These are phyloP conservation scores for Parietichytrium sp. DNA, from an alignment of 108 stramenopile species.

Conservation along the genomic window DNA sequence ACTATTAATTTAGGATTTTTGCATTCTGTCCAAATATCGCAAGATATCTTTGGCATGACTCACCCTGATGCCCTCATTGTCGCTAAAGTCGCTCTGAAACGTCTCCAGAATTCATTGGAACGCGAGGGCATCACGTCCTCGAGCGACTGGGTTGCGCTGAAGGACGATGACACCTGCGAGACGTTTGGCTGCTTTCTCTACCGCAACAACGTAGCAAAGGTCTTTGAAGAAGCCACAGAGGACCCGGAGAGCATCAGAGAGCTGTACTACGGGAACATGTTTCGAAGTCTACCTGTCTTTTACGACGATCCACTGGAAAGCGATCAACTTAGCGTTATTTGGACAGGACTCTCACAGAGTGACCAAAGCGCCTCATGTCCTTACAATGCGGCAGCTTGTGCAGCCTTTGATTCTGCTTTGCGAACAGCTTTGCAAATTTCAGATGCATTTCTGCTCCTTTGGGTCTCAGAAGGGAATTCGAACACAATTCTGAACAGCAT, in stretches of 20 bases:
- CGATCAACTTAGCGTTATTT: too few relatives aligned
- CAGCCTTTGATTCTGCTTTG: too few relatives aligned
- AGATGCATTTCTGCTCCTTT: not conserved
- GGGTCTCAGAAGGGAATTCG: not conserved
- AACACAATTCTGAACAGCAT: not conserved
- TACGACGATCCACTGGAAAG: too few relatives aligned
- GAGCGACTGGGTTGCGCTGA: not conserved
- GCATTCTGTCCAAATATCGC: not conserved
- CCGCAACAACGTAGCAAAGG: not conserved
- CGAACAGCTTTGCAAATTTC: too few relatives aligned
- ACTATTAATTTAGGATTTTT: constrained; percentile 3
- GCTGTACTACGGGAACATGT: too few relatives aligned
- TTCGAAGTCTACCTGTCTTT: not conserved
- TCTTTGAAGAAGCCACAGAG: not conserved
- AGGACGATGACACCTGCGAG: not conserved
- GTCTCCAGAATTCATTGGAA: not conserved
- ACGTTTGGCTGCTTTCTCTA: not conserved
- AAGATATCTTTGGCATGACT: not conserved
- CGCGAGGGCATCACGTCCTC: not conserved
- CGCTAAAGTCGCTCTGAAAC: not conserved
- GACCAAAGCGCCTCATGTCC: too few relatives aligned
- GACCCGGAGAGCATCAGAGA: not conserved
- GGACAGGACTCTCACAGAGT: too few relatives aligned
- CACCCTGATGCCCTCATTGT: constrained; percentile 9
- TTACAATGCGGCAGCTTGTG: too few relatives aligned